A percentile compares a stretch with the other conserved stretches of the same genome.
Evolutionary conservation across 1,284 basidiomycete genomes (phyloP).

Genomic region (Moesziomyces antarcticus): DNA sequence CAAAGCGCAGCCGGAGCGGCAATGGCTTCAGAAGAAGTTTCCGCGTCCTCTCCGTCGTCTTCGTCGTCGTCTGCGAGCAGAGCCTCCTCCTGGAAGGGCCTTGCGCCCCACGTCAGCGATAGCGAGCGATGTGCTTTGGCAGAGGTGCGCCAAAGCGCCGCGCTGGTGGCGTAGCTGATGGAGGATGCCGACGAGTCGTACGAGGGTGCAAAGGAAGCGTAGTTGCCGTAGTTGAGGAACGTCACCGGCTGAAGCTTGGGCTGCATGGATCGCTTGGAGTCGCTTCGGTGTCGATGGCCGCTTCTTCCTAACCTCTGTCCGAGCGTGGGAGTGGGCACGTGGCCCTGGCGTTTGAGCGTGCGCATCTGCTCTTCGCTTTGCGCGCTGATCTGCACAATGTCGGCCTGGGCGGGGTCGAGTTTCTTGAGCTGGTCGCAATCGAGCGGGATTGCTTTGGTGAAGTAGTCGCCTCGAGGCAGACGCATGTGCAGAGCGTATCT

Average conservation of each 20-base stretch:
- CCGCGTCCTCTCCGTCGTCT: constrained; percentile 8
- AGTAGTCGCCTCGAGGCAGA: constrained; percentile 62
- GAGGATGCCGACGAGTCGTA: constrained; percentile 54
- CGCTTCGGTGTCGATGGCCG: constrained; percentile 19
- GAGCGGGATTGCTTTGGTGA: constrained; percentile 57
- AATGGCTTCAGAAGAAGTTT: constrained; percentile 6
- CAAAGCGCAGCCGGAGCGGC: neutral
- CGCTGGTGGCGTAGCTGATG: constrained; percentile 34
- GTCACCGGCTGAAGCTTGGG: constrained; percentile 30
- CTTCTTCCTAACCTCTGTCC: constrained; percentile 39
- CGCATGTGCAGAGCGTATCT: constrained; percentile 64
- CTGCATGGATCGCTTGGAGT: constrained; percentile 16
- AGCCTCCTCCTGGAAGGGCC: constrained; percentile 9
- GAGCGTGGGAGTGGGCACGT: constrained; percentile 37
- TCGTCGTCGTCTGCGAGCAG: constrained; percentile 8
- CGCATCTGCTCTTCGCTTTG: constrained; percentile 32
- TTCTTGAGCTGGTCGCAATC: constrained; percentile 14
- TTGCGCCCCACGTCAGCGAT: constrained; percentile 27
- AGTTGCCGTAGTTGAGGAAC: constrained; percentile 59
- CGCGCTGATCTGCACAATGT: constrained; percentile 55
- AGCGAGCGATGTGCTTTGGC: constrained; percentile 15
- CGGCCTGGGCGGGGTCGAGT: constrained; percentile 55
- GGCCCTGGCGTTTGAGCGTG: constrained; percentile 21
- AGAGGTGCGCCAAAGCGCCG: constrained; percentile 28
- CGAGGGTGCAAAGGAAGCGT: constrained; percentile 57